Evolutionary conservation across 2,329 filamentous ascomycete genomes (phyloP).

Genomic region (Ophiosphaerella narmari): DNA sequence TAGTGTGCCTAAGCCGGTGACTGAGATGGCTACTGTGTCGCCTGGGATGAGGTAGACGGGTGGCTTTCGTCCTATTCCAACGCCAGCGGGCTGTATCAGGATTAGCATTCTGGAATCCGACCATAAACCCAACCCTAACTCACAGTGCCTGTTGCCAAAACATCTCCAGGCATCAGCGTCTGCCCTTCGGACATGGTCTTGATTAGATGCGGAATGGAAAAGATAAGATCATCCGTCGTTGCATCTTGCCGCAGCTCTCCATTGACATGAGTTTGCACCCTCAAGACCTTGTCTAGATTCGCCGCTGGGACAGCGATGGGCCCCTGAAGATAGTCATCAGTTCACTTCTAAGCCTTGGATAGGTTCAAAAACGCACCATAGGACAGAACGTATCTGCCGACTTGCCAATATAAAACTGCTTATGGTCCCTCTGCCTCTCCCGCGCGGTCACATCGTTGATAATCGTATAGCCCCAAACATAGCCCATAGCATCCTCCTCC

Average conservation of each 20-base stretch:
- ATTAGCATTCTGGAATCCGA: constrained; percentile 54
- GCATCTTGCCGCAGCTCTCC: constrained; percentile 54
- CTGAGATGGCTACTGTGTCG: constrained; percentile 27
- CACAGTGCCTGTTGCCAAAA: constrained; percentile 57
- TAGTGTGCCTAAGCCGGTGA: constrained; percentile 33
- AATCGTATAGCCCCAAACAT: constrained; percentile 63
- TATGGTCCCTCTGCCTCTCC: constrained; percentile 49
- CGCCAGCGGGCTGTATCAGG: constrained; percentile 49
- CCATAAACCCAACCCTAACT: constrained; percentile 47
- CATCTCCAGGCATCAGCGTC: constrained; percentile 51
- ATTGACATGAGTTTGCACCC: constrained; percentile 54
- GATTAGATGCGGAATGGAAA: constrained; percentile 52
- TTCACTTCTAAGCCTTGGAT: not conserved
- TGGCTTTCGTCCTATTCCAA: constrained; percentile 48
- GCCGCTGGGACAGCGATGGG: constrained; percentile 57
- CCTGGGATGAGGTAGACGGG: constrained; percentile 35
- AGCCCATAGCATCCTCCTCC: constrained; percentile 52
- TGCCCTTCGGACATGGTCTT: constrained; percentile 53
- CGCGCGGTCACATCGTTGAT: constrained; percentile 46
- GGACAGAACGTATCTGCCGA: constrained; percentile 61
- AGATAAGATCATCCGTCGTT: constrained; percentile 53
- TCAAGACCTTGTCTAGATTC: constrained; percentile 51
- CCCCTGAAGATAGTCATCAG: constrained; percentile 40
- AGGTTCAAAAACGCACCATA: constrained; percentile 47
- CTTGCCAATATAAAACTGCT: constrained; percentile 65